Base-by-base conservation (phyloP, 129 eudicot genomes). In the Flaveria brownii region DNA sequence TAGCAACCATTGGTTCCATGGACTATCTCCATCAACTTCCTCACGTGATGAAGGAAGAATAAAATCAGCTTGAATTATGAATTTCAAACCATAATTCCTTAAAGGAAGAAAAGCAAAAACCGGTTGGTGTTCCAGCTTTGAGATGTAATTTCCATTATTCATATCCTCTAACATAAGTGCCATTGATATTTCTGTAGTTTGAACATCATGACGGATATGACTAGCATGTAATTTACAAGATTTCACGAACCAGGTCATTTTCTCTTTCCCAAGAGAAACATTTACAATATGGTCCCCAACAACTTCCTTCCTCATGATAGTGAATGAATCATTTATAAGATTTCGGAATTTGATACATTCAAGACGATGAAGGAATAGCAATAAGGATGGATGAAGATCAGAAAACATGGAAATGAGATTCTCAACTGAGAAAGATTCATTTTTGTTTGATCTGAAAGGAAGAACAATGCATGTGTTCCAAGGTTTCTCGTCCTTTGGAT, bases 101-200 rank as follows among this genome's bases (percentile, higher is more conserved):
- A 91, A 72, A 51, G 97, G 94, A 76, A 91, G 94, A 88, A 88
- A 91, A 5, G 97, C 91, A 83, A 91, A 91, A 59, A 88, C 97
- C 6, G 85, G 91, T 75, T 91, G 94, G 70, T 88, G 94, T 41
- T 81, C 81, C 33, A 88, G 80, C 46, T 78, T 73, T 22, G 92
- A 88, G 43, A 74, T 75, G 63, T 86, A 86, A 52, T 70, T 79
- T 26, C 88, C 94, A 57, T 78, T 69, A 71, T 10, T 41, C 6
- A 51, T 68, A 52, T 86, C 94, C 62, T 86, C 81, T 71, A 91
- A 84, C 76, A 90, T 83, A 77, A 91, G 88, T 11, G 94, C 97
- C 42, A 91, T 54, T 15, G 97, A 91, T 43, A 91, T 91, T 77
- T 91, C 97, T 6, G 97, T 88, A 75, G 84, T 81, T 80, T 78